phyloP scores from a whole-genome alignment of 2,329 filamentous ascomycete species.

The Endocalyx cinctus region DNA sequence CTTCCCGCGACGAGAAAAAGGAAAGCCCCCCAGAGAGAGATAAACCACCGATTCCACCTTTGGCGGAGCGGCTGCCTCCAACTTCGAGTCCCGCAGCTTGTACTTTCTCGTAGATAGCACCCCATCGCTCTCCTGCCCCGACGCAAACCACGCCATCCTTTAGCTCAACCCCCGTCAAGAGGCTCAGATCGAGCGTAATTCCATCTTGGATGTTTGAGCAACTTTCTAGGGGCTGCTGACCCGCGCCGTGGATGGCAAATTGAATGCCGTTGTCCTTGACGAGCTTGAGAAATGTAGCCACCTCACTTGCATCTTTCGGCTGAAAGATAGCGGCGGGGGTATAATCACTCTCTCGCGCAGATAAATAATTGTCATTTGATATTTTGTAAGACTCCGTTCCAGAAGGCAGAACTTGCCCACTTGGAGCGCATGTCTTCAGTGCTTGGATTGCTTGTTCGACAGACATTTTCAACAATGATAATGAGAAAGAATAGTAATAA shows the following conservation, averaged over 20 bases:
- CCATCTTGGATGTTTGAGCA: conserved; percentile 4
- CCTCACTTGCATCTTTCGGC: conserved; percentile 8
- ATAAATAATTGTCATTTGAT: conserved; percentile 12
- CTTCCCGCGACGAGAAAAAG: conserved; percentile 2
- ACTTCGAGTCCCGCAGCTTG: conserved; percentile 2
- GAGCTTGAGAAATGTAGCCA: conserved; percentile 2
- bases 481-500: too few species aligned
- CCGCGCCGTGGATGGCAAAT: conserved; percentile 7
- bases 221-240: conserved; percentile 2
- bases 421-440: conserved; percentile 1
- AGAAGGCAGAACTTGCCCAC: conserved; percentile 3
- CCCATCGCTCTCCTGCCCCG: conserved; percentile 8
- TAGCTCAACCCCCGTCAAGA: conserved; percentile 5
- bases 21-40: conserved; percentile 1
- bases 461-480: conserved; percentile 32
- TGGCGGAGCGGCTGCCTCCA: neutral
- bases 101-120: conserved; percentile 4
- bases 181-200: conserved; percentile 2
- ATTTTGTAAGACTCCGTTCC: conserved; percentile 7
- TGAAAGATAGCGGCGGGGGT: conserved; percentile 9
- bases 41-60: neutral
- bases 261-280: neutral
- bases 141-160: conserved; percentile 4
- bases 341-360: conserved; percentile 9
- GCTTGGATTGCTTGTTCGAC: neutral